Evolutionary conservation across 2,329 filamentous ascomycete genomes (phyloP), one percentile per base, ranked within the genome.

Genomic region (Fusarium brachygibbosum): DNA sequence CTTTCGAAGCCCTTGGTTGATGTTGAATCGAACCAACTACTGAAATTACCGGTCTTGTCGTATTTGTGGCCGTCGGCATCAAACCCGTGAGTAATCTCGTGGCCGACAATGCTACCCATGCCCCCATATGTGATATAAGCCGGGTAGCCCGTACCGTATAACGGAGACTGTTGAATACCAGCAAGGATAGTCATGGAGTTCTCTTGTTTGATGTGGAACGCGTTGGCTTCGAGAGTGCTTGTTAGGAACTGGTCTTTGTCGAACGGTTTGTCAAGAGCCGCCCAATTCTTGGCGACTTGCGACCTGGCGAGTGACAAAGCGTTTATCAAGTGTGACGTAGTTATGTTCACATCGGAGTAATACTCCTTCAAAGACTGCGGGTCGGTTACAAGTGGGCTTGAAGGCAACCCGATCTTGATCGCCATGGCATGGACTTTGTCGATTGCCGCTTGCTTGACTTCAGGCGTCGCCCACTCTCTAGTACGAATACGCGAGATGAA

Each of bases 71-170:
- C 90, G 0, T 83, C 86, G 29, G 85, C 88, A 75, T 93, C 90
- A 70, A 93, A 92, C 12, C 88, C 90, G 67, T 93, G 90, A 3
- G 87, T 89, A 7, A 92, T 82, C 75, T 92, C 90, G 71, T 93
- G 90, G 2, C 90, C 90, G 7, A 87, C 87, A 3, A 91, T 84
- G 2, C 87, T 85, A 1, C 90, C 90, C 74, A 92, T 90, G 0
- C 87, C 87, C 14, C 89, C 90, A 74, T 91, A 93, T 10, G 85
- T 85, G 32, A 92, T 79, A 70, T 92, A 93, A 21, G 86, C 79
- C 0, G 90, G 90, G 1, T 90, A 82, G 7, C 84, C 79, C 14
- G 86, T 84, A 60, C 90, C 86, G 72, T 91, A 92, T 3, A 89
- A 81, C 0, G 90, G 90, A 4, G 87, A 86, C 74, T 92, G 90